phyloP scores from a whole-genome alignment of 805 yeast species.

The Groenewaldozyma tartarivorans region DNA sequence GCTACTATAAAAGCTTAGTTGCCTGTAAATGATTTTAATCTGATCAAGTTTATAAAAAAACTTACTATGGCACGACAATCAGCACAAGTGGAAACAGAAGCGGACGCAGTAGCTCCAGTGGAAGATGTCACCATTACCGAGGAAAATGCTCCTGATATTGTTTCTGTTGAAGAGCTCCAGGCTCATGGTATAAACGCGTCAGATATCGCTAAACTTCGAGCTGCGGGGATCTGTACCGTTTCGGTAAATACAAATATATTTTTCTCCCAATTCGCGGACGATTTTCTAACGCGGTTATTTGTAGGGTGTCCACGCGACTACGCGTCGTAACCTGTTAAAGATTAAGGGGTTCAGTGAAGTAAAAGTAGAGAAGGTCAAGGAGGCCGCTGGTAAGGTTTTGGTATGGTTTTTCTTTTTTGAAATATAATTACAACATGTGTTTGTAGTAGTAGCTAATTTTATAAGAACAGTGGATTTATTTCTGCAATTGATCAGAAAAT shows the following conservation, averaged over 20 bases:
- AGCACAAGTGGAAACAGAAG: neutral
- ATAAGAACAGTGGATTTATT: slow-evolving; percentile 63
- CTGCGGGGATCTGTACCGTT: slow-evolving; percentile 60
- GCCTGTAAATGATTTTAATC: neutral
- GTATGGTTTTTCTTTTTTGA: no score
- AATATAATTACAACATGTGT: no score
- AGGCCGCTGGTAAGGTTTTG: slow-evolving; percentile 57
- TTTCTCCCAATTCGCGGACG: neutral
- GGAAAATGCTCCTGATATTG: slow-evolving; percentile 16
- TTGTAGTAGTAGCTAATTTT: no score
- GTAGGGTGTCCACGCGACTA: slow-evolving; percentile 46
- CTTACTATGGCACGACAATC: neutral
- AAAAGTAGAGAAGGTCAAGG: slow-evolving; percentile 68
- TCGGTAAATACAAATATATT: slow-evolving; percentile 36
- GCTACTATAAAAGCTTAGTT: neutral
- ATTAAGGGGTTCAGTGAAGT: slow-evolving; percentile 69
- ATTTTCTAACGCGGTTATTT: neutral
- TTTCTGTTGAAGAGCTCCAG: slow-evolving; percentile 43
- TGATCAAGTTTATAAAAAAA: neutral
- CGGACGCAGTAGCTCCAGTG: no score
- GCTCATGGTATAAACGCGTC: slow-evolving; percentile 61
- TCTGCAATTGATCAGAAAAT: slow-evolving; percentile 64
- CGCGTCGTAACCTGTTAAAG: slow-evolving; percentile 53
- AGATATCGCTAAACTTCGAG: slow-evolving; percentile 60
- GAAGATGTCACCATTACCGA: neutral